phyloP scores from a whole-genome alignment of 129 eudicot species.

The Tagetes patula region DNA sequence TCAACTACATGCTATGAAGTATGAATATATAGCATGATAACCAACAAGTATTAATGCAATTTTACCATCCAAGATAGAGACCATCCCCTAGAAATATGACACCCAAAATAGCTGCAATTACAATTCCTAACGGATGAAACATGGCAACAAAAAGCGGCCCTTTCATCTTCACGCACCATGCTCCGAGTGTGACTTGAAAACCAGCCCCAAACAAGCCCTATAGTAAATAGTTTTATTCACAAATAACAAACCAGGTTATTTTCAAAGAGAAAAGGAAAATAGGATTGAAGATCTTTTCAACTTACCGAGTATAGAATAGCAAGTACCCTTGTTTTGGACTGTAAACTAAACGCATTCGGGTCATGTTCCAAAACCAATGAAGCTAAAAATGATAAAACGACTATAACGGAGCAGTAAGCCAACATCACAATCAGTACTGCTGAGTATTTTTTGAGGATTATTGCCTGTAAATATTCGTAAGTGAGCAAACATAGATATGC shows the following conservation, averaged over 20 bases:
- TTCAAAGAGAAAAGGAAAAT: not conserved
- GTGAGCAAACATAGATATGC: not conserved
- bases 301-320: slow-evolving; percentile 34
- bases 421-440: slow-evolving; percentile 32
- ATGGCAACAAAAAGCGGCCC: slow-evolving; percentile 72
- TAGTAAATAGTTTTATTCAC: not conserved
- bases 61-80: slow-evolving; percentile 74
- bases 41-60: not conserved
- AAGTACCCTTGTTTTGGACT: slow-evolving; percentile 25
- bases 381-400: slow-evolving; percentile 24
- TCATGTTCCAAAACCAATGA: slow-evolving; percentile 30
- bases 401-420: slow-evolving; percentile 32
- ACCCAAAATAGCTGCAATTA: slow-evolving; percentile 51
- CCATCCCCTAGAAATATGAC: slow-evolving; percentile 49
- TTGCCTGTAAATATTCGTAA: slow-evolving; percentile 25
- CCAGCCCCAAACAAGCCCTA: slow-evolving; percentile 60
- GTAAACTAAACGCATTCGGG: slow-evolving; percentile 18
- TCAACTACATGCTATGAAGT: not conserved
- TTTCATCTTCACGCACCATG: slow-evolving; percentile 63
- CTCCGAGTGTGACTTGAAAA: slow-evolving; percentile 45
- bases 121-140: slow-evolving; percentile 71
- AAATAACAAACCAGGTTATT: not conserved
- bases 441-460: slow-evolving; percentile 33
- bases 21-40: not conserved
- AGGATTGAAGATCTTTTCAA: slow-evolving; percentile 4